Conservation (phyloP, 495 filamentous ascomycete species). For the Clavariopsis aquatica region DNA sequence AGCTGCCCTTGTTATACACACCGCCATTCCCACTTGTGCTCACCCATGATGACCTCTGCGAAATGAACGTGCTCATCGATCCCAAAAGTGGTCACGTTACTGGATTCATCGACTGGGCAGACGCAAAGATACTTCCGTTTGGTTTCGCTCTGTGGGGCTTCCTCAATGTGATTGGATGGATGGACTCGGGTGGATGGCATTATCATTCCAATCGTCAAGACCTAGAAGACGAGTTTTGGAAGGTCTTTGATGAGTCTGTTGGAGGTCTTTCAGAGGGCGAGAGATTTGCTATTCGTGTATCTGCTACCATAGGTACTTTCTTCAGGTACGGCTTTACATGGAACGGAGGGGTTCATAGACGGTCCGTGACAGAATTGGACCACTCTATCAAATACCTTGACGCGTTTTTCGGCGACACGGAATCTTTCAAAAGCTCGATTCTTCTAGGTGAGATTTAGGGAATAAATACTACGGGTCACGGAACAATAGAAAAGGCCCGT, state of each 20-base stretch:
- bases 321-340: background rate
- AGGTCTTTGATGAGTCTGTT: constrained; percentile 23
- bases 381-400: background rate
- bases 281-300: background rate
- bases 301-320: background rate
- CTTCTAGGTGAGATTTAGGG: background rate
- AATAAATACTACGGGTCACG: no score
- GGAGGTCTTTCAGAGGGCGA: background rate
- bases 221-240: constrained; percentile 33
- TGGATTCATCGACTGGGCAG: constrained; percentile 53
- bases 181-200: constrained; percentile 46
- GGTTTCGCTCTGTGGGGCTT: constrained; percentile 50
- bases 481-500: no score
- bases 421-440: background rate
- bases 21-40: constrained; percentile 39
- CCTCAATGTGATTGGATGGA: constrained; percentile 47
- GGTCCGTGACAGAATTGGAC: background rate
- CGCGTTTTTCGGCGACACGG: background rate
- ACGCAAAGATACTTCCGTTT: constrained; percentile 50
- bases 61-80: constrained; percentile 51
- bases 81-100: constrained; percentile 47
- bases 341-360: background rate
- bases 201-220: constrained; percentile 41
- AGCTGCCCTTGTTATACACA: background rate
- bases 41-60: constrained; percentile 51